Base-by-base conservation (phyloP, 306 rosid genomes). In the Parietaria judaica region DNA sequence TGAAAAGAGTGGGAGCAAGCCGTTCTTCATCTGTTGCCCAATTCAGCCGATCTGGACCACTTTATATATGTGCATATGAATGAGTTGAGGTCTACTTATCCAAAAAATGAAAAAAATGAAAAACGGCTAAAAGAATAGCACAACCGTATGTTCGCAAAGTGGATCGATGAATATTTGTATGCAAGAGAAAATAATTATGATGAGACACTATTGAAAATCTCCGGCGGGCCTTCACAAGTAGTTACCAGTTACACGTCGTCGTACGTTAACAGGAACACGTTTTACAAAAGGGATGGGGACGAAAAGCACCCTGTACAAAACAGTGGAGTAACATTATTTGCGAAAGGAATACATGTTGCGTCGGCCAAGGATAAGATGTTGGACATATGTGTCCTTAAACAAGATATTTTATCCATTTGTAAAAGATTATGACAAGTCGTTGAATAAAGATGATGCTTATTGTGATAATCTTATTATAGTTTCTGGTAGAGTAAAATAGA, bases 241-340 rank as follows among this genome's bases (percentile, higher is more conserved):
- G 36, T 16, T 52, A 11, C 36, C 6, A 52, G 7, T 7, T 54
- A 15, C 58, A 23, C 13, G 16, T 6, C 58, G 3, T 54, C 16
- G 16, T 16, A 12, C 1, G 31, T 54, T 37, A 54, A 31, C 10
- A 14, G 37, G 17, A 16, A 8, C 10, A 16, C 37, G 13, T 23
- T 54, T 35, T 17, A 54, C 38, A 54, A 36, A 1, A 11, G 38
- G 5, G 58, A 8, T 9, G 31, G 58, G 31, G 58, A 54, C 31
- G 58, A 54, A 11, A 54, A 54, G 17, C 58, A 54, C 11, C 58
- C 58, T 11, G 38, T 23, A 54, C 38, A 54, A 54, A 54, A 54
- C 10, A 54, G 58, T 54, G 58, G 58, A 3, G 58, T 54, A 6
- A 54, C 5, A 3, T 6, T 54, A 54, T 36, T 14, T 1, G 58